phyloP scores from a whole-genome alignment of 495 filamentous ascomycete genomes.

The Penicillium coprophilum region DNA sequence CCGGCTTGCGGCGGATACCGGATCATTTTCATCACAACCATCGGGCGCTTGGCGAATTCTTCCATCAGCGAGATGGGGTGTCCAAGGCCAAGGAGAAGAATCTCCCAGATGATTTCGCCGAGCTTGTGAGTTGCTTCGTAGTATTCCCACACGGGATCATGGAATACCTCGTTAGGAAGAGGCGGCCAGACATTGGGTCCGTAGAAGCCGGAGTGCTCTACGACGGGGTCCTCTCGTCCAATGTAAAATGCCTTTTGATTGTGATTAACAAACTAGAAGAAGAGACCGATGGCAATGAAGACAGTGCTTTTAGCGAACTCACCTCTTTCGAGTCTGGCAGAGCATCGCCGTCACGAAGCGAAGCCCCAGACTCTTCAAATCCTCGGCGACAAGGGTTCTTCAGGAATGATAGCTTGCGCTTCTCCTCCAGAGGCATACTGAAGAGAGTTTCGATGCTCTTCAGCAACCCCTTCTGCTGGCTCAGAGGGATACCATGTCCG shows the following conservation, averaged over 20 bases:
- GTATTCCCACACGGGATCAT: slow-evolving; percentile 38
- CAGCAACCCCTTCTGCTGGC: slow-evolving; percentile 23
- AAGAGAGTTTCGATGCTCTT: slow-evolving; percentile 28
- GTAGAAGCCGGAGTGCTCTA: slow-evolving; percentile 23
- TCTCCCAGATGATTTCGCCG: slow-evolving; percentile 33
- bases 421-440: slow-evolving; percentile 34
- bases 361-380: slow-evolving; percentile 35
- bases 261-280: background rate
- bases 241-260: slow-evolving; percentile 31
- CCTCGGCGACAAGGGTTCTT: slow-evolving; percentile 36
- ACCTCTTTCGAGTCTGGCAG: slow-evolving; percentile 44
- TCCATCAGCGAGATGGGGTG: slow-evolving; percentile 32
- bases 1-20: slow-evolving; percentile 40
- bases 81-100: slow-evolving; percentile 42
- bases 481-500: slow-evolving; percentile 37
- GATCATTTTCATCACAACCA: slow-evolving; percentile 43
- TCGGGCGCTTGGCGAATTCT: slow-evolving; percentile 36
- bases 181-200: slow-evolving; percentile 45
- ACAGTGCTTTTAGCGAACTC: background rate
- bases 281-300: no score
- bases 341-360: slow-evolving; percentile 25
- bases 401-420: slow-evolving; percentile 30
- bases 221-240: slow-evolving; percentile 29
- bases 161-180: slow-evolving; percentile 40
- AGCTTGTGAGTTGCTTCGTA: slow-evolving; percentile 34